Percentiles rank a stretch among this genome's conserved stretches.
Conservation (phyloP, 768 basidiomycete genomes). For the Kwoniella sp. region DNA sequence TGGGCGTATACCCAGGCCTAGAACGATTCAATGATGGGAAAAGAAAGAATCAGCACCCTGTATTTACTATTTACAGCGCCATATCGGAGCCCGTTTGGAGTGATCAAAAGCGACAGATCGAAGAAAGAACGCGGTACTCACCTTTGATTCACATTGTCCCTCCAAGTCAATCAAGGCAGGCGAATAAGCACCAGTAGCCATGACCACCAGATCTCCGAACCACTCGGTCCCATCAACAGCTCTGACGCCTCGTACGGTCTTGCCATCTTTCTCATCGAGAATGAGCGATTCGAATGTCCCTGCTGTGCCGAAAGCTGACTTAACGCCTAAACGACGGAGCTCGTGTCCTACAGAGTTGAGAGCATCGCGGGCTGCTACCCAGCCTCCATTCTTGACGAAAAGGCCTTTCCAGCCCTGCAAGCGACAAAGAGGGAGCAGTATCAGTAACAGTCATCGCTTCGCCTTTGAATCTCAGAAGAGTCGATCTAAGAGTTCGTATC, state of each 20-base stretch:
- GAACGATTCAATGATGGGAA: neutral
- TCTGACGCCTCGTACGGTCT: conserved; percentile 39
- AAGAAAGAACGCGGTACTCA: conserved; percentile 10
- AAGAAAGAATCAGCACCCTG: neutral
- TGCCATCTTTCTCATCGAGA: conserved; percentile 27
- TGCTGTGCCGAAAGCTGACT: conserved; percentile 37
- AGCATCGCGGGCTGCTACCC: conserved; percentile 52
- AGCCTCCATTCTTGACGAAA: conserved; percentile 43
- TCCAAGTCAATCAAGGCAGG: conserved; percentile 49
- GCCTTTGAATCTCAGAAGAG: no score
- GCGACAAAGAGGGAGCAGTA: neutral
- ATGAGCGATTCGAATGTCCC: conserved; percentile 48
- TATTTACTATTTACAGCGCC: no score
- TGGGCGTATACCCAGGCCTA: conserved; percentile 30
- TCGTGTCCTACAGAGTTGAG: conserved; percentile 45
- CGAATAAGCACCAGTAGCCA: conserved; percentile 55
- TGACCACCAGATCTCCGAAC: conserved; percentile 46
- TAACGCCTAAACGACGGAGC: conserved; percentile 40
- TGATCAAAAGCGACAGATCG: no score
- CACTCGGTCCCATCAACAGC: conserved; percentile 44
- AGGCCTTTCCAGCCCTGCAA: conserved; percentile 48
- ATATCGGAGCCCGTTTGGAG: no score
- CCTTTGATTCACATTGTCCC: conserved; percentile 53
- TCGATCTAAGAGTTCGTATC: no score
- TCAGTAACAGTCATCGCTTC: no score